A percentile compares a stretch with the other conserved stretches of the same genome.
phyloP scores from a whole-genome alignment of 1,284 basidiomycete genomes.

The Ganoderma resinaceum region DNA sequence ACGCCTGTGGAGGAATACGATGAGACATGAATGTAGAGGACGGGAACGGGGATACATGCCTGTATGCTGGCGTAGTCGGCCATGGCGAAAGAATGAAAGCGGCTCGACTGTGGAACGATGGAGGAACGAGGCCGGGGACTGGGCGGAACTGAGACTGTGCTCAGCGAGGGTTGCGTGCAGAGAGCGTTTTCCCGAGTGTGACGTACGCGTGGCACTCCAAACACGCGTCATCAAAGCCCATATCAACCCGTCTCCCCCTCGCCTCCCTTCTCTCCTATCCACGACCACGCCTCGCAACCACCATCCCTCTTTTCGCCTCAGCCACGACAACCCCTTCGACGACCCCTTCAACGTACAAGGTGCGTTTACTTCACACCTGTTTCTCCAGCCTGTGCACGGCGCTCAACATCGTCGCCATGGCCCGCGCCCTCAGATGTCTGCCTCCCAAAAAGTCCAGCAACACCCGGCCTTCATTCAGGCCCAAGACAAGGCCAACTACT shows the following conservation, averaged over 20 bases:
- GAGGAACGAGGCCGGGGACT: constrained; percentile 36
- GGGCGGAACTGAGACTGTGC: constrained; percentile 36
- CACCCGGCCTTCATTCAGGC: constrained; percentile 87
- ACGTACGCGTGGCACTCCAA: constrained; percentile 45
- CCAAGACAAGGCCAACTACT: constrained; percentile 77
- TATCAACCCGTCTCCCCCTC: constrained; percentile 47
- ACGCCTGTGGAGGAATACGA: constrained; percentile 46
- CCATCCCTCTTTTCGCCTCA: constrained; percentile 15
- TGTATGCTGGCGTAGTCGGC: constrained; percentile 49
- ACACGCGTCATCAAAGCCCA: constrained; percentile 58
- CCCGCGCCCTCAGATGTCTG: constrained; percentile 66
- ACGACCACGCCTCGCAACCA: constrained; percentile 29
- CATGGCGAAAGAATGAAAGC: constrained; percentile 40
- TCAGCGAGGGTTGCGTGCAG: not conserved
- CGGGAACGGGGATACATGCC: constrained; percentile 39
- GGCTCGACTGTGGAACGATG: not conserved
- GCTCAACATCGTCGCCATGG: constrained; percentile 20
- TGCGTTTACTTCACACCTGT: constrained; percentile 15
- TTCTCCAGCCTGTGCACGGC: not conserved
- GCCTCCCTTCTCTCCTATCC: constrained; percentile 28
- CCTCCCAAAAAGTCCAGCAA: constrained; percentile 78
- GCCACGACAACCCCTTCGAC: constrained; percentile 15
- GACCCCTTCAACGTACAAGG: constrained; percentile 29
- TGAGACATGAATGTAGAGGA: constrained; percentile 10
- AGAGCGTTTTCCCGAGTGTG: constrained; percentile 29